Base-by-base conservation (phyloP, 257 asterid species). In the Knoxia roxburghii region DNA sequence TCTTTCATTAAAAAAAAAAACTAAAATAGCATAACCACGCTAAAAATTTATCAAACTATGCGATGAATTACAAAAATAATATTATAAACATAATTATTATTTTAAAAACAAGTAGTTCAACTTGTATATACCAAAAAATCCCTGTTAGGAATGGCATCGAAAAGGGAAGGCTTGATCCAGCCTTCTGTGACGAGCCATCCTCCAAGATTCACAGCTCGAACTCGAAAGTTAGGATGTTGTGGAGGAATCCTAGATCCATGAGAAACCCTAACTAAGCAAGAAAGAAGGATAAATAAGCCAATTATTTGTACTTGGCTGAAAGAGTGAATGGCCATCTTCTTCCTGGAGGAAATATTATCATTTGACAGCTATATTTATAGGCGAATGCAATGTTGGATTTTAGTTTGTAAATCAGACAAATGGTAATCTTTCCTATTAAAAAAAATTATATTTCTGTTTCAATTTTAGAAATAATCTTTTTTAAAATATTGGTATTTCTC, bases 161-260 rank as follows among this genome's bases (percentile, higher is more conserved):
- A 88, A 55, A 88, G 86, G 15, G 91, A 86, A 0, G 94, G 94
- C 54, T 82, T 83, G 35, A 84, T 88, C 94, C 94, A 88, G 15
- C 96, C 91, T 77, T 86, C 94, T 0, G 94, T 78, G n/a, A 88
- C 85, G 21, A 86, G 83, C 94, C 96, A 88, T 37, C 94, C 94
- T 5, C 96, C 96, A 12, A 88, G 89, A 67, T 79, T 86, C 77
- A 86, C 96, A 17, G 94, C 96, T 46, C 84, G 82, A 68, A 86
- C 77, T 3, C 72, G 82, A 64, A 74, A 78, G 43, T 37, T 27
- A 14, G 45, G 46, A 7, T 18, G 27, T 12, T 8, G 64, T 11
- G 60, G 74, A 48, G 24, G 1, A 46, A 24, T 29, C 39, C 72
- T 58, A 3, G 6, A 3, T 49, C 67, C 77, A 48, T 50, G 63